These are phyloP conservation scores for Xerophyta viscosa DNA, from an alignment of 106 monocot species.

Conservation along the genomic window DNA sequence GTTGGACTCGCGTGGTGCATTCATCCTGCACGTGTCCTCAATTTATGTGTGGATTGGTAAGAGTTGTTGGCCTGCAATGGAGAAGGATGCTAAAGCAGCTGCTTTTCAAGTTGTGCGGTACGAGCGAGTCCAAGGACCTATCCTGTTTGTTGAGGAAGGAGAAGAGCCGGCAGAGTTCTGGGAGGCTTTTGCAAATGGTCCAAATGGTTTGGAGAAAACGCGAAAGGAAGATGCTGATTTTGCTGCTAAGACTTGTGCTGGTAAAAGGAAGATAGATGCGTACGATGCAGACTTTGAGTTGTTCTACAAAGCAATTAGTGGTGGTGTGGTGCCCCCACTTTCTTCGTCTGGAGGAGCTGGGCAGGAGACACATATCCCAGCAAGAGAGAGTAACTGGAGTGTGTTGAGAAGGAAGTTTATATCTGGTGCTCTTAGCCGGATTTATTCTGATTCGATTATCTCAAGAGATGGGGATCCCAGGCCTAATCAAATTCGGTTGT, in stretches of 20 bases:
- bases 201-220: conserved; percentile 9
- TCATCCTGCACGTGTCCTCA: conserved; percentile 62
- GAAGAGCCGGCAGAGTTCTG: conserved; percentile 72
- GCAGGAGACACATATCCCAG: conserved; percentile 72
- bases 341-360: conserved; percentile 40
- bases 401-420: conserved; percentile 66
- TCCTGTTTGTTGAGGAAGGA: conserved; percentile 61
- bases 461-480: conserved; percentile 24
- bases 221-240: conserved; percentile 21
- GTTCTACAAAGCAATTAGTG: conserved; percentile 61
- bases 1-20: conserved; percentile 87
- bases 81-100: conserved; percentile 82
- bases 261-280: conserved; percentile 53
- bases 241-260: conserved; percentile 10
- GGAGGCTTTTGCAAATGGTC: conserved; percentile 53
- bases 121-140: conserved; percentile 75
- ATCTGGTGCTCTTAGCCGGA: conserved; percentile 29
- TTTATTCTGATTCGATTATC: conserved; percentile 56
- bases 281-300: conserved; percentile 91
- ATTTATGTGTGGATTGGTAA: conserved; percentile 90
- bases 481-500: conserved; percentile 22
- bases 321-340: conserved; percentile 79
- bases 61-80: conserved; percentile 61
- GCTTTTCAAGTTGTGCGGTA: conserved; percentile 92
- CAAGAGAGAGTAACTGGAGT: conserved; percentile 96